These are phyloP conservation scores for Saccharomycopsis crataegensis DNA, from an alignment of 1,139 yeast genomes.

Conservation along the genomic window DNA sequence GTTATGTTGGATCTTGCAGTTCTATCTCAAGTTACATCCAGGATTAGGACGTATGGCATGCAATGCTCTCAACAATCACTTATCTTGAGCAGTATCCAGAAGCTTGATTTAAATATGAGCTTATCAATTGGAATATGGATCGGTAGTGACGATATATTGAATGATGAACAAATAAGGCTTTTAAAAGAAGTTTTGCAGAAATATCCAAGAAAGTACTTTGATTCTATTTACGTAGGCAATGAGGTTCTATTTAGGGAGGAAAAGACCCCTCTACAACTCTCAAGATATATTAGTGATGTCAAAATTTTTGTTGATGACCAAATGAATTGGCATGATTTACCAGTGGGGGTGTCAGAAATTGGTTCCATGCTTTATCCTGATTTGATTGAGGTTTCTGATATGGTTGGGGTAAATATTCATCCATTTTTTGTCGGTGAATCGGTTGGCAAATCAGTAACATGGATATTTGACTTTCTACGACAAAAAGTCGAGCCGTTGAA, in stretches of 20 bases:
- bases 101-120: conserved; percentile 45
- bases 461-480: conserved; percentile 46
- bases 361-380: conserved; percentile 33
- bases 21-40: conserved; percentile 49
- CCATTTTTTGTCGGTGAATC: conserved; percentile 61
- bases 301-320: conserved; percentile 31
- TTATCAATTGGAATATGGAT: conserved; percentile 63
- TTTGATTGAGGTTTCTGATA: conserved; percentile 38
- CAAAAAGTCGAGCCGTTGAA: conserved; percentile 32
- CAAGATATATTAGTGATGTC: conserved; percentile 38
- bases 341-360: conserved; percentile 41
- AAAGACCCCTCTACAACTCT: conserved; percentile 32
- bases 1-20: conserved; percentile 48
- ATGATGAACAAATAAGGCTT: conserved; percentile 36
- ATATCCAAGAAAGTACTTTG: conserved; percentile 43
- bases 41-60: conserved; percentile 53
- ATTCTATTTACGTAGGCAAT: conserved; percentile 52
- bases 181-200: conserved; percentile 37
- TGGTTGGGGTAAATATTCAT: conserved; percentile 59
- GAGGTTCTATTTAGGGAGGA: conserved; percentile 57
- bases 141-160: conserved; percentile 35
- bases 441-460: conserved; percentile 41
- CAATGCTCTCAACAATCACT: conserved; percentile 53
- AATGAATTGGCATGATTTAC: conserved; percentile 25
- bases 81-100: conserved; percentile 46